Evolutionary conservation across 495 filamentous ascomycete species (phyloP).

Genomic region (Recurvomyces mirabilis): DNA sequence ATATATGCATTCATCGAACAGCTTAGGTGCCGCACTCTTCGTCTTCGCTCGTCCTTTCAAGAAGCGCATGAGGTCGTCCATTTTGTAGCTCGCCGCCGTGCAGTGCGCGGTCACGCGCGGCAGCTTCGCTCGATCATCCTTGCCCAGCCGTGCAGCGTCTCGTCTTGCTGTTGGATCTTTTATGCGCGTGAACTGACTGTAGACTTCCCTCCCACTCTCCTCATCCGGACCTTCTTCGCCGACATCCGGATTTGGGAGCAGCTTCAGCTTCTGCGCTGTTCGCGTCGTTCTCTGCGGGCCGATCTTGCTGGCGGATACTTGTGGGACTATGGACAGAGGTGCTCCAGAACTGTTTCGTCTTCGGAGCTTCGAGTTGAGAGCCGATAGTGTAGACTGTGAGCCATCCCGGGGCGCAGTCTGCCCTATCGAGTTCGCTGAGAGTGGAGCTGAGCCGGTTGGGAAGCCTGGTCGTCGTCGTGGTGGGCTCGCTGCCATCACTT

Average conservation of each 20-base stretch:
- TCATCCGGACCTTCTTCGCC: slow-evolving; percentile 68
- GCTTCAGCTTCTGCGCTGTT: slow-evolving; percentile 89
- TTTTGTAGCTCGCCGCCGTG: slow-evolving; percentile 78
- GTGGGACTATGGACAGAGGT: slow-evolving; percentile 35
- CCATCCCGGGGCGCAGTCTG: slow-evolving; percentile 22
- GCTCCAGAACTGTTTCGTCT: slow-evolving; percentile 74
- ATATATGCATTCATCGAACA: slow-evolving; percentile 95
- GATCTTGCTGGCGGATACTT: slow-evolving; percentile 56
- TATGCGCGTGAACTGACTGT: slow-evolving; percentile 88
- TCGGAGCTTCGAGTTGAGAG: slow-evolving; percentile 76
- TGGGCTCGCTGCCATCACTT: slow-evolving; percentile 43
- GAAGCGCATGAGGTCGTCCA: slow-evolving; percentile 78
- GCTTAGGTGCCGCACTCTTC: slow-evolving; percentile 71
- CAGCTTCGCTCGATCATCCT: slow-evolving; percentile 76
- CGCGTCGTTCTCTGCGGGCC: slow-evolving; percentile 91
- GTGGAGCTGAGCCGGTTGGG: slow-evolving; percentile 31
- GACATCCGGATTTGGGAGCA: slow-evolving; percentile 79
- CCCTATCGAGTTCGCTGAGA: slow-evolving; percentile 28
- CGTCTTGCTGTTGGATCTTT: slow-evolving; percentile 89
- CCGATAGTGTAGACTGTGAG: slow-evolving; percentile 61
- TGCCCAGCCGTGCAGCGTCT: slow-evolving; percentile 86
- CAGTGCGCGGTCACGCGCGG: slow-evolving; percentile 94
- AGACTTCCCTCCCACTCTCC: slow-evolving; percentile 89
- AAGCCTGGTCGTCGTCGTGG: slow-evolving; percentile 36
- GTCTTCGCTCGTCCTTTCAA: slow-evolving; percentile 68